Conservation (phyloP, 768 basidiomycete genomes). For the Mycena vulgaris region DNA sequence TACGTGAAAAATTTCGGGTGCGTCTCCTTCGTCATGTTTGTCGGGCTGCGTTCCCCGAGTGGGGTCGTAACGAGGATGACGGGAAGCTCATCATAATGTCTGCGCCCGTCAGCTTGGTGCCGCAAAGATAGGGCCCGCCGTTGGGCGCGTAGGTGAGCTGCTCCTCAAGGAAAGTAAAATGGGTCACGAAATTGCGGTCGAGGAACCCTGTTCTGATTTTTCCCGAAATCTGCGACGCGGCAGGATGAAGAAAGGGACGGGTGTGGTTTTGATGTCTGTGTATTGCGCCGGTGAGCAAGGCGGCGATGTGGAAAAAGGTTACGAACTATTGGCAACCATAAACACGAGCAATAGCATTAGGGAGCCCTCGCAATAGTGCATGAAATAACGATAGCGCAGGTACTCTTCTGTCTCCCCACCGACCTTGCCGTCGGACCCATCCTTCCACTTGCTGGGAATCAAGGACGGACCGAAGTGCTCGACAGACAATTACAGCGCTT, state of each 20-base stretch:
- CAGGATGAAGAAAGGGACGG: no score
- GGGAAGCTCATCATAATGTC: conserved; percentile 24
- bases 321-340: no score
- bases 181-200: no score
- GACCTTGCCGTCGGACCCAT: neutral
- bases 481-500: conserved; percentile 54
- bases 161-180: conserved; percentile 17
- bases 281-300: no score
- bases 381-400: conserved; percentile 5
- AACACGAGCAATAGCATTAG: neutral
- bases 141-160: conserved; percentile 18
- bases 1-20: conserved; percentile 16
- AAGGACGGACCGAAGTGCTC: conserved; percentile 13
- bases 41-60: conserved; percentile 1
- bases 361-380: conserved; percentile 14
- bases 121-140: conserved; percentile 26
- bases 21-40: conserved; percentile 14
- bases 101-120: conserved; percentile 8
- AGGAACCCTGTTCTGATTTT: no score
- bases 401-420: conserved; percentile 3
- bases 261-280: no score
- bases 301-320: no score
- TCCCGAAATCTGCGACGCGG: no score
- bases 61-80: neutral
- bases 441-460: neutral